phyloP scores from a whole-genome alignment of 2,329 filamentous ascomycete genomes.

The Colletotrichum echinochloae region DNA sequence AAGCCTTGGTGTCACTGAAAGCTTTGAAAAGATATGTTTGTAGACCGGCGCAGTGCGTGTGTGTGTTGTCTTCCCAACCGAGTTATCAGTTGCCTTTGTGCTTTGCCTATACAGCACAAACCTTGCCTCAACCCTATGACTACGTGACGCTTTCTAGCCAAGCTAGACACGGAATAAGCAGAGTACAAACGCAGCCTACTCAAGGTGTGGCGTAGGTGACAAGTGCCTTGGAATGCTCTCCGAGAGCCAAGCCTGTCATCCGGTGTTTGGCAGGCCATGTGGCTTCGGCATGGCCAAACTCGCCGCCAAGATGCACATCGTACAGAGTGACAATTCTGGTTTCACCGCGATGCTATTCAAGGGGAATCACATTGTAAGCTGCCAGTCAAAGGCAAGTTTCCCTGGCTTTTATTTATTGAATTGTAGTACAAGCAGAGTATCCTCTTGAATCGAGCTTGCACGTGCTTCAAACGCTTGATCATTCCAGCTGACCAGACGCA shows the following conservation, averaged over 20 bases:
- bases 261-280: neutral
- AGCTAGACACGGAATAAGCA: neutral
- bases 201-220: neutral
- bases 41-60: too few species aligned
- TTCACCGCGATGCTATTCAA: neutral
- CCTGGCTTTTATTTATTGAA: neutral
- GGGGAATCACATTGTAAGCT: too few species aligned
- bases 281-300: neutral
- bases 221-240: neutral
- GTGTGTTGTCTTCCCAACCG: neutral
- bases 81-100: neutral
- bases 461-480: neutral
- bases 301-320: neutral
- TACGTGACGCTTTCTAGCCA: neutral
- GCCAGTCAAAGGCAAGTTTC: too few species aligned
- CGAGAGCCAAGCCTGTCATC: neutral
- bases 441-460: neutral
- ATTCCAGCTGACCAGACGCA: neutral
- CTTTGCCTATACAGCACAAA: neutral
- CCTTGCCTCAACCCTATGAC: neutral
- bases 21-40: neutral
- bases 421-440: neutral
- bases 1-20: neutral
- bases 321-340: too few species aligned
- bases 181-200: neutral